These are phyloP conservation scores for Ophiostoma himal-ulmi DNA, from an alignment of 2,329 filamentous ascomycete genomes.

Conservation along the genomic window DNA sequence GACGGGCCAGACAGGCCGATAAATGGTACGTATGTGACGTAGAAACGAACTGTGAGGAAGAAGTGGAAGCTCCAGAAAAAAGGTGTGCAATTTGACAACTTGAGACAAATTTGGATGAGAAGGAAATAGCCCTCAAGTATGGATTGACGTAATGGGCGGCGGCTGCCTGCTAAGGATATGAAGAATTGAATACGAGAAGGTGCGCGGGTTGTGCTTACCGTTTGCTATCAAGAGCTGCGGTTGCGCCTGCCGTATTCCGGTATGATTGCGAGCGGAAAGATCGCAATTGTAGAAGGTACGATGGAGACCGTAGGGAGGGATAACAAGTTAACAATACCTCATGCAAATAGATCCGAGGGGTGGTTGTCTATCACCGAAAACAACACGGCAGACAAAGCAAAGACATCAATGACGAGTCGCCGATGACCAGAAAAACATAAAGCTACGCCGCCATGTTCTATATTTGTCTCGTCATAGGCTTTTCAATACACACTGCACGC, in stretches of 20 bases:
- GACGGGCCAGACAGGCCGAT: constrained; percentile 2
- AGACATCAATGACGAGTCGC: neutral
- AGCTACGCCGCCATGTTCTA: neutral
- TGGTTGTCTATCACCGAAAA: neutral
- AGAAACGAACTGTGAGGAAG: neutral
- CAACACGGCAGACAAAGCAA: neutral
- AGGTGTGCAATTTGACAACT: neutral
- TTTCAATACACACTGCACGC: neutral
- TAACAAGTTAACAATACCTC: neutral
- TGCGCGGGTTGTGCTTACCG: neutral
- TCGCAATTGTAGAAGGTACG: neutral
- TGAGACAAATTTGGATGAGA: neutral
- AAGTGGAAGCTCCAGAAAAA: neutral
- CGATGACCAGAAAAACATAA: neutral
- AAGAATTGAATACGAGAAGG: neutral
- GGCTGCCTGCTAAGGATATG: neutral
- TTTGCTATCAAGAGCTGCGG: neutral
- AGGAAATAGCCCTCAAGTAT: neutral
- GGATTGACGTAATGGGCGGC: neutral
- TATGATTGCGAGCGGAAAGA: neutral
- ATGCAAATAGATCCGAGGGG: neutral
- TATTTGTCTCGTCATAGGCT: neutral
- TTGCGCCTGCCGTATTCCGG: neutral
- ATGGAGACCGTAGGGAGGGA: neutral
- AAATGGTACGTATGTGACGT: neutral